phyloP scores from a whole-genome alignment of 768 basidiomycete species.

The Rhodocollybia butyracea region DNA sequence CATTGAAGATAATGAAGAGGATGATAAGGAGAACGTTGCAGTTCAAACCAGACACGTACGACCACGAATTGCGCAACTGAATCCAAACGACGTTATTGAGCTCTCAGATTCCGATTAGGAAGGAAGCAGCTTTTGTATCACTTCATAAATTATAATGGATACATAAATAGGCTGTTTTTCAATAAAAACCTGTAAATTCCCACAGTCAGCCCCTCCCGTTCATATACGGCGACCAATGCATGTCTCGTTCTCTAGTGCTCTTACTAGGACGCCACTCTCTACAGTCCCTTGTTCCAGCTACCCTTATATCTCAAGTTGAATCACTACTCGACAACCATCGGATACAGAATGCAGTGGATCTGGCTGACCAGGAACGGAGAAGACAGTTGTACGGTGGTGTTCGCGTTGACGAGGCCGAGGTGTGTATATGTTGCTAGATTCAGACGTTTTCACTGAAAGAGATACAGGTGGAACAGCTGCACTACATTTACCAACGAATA shows the following conservation, averaged over 20 bases:
- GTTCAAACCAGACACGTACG: constrained; percentile 49
- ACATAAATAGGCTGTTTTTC: too few species aligned
- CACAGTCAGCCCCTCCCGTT: not conserved
- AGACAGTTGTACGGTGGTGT: constrained; percentile 47
- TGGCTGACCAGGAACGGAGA: constrained; percentile 60
- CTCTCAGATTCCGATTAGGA: constrained; percentile 23
- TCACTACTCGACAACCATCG: constrained; percentile 61
- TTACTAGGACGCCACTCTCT: constrained; percentile 59
- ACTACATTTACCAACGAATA: constrained; percentile 77
- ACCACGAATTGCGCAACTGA: constrained; percentile 25
- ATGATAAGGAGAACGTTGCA: constrained; percentile 64
- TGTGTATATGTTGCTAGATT: constrained; percentile 21
- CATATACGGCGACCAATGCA: not conserved
- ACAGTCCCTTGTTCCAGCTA: constrained; percentile 66
- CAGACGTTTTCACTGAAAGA: not conserved
- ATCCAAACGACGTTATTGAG: constrained; percentile 50
- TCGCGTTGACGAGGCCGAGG: constrained; percentile 56
- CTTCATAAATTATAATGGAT: too few species aligned
- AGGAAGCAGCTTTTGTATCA: not conserved
- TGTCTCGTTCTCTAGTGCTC: constrained; percentile 60
- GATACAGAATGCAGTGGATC: constrained; percentile 58
- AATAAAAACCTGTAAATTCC: too few species aligned
- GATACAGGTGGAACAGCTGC: constrained; percentile 60
- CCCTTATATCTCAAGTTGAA: constrained; percentile 70
- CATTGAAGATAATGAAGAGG: constrained; percentile 44